Evolutionary conservation across 2,329 filamentous ascomycete species (phyloP).

Genomic region (Aspergillus phoenicis): DNA sequence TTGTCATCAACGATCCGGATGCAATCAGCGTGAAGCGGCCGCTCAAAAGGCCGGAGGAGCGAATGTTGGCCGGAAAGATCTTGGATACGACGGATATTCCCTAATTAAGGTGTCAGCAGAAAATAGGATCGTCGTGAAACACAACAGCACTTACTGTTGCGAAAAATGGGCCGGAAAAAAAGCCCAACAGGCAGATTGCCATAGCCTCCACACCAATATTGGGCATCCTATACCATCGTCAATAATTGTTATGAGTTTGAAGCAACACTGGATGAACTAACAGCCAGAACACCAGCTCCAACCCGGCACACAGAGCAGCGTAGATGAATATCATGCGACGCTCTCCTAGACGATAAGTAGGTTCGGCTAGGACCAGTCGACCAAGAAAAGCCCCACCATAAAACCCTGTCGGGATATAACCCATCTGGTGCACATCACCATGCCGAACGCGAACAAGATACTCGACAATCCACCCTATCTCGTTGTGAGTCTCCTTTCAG

Average conservation of each 20-base stretch:
- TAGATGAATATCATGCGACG: slow-evolving; percentile 61
- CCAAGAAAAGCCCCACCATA: slow-evolving; percentile 62
- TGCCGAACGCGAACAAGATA: slow-evolving; percentile 64
- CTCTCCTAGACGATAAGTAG: slow-evolving; percentile 62
- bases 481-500: not conserved
- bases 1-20: slow-evolving; percentile 54
- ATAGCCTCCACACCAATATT: slow-evolving; percentile 56
- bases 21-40: slow-evolving; percentile 51
- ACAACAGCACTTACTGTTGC: slow-evolving; percentile 48
- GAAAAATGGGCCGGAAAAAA: slow-evolving; percentile 62
- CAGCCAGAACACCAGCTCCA: slow-evolving; percentile 65
- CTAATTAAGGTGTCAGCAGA: slow-evolving; percentile 9
- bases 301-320: slow-evolving; percentile 52
- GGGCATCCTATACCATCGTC: slow-evolving; percentile 42
- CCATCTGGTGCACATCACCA: slow-evolving; percentile 59
- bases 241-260: too few relatives aligned
- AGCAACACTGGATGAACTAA: slow-evolving; percentile 10
- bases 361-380: slow-evolving; percentile 60
- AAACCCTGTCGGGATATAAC: slow-evolving; percentile 64
- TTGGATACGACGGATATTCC: slow-evolving; percentile 56
- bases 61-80: slow-evolving; percentile 53
- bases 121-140: not conserved
- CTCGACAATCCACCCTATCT: slow-evolving; percentile 64
- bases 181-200: slow-evolving; percentile 57
- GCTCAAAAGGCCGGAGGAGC: slow-evolving; percentile 51